phyloP scores from a whole-genome alignment of 2,329 filamentous ascomycete genomes.

The Coniochaeta ligniaria region DNA sequence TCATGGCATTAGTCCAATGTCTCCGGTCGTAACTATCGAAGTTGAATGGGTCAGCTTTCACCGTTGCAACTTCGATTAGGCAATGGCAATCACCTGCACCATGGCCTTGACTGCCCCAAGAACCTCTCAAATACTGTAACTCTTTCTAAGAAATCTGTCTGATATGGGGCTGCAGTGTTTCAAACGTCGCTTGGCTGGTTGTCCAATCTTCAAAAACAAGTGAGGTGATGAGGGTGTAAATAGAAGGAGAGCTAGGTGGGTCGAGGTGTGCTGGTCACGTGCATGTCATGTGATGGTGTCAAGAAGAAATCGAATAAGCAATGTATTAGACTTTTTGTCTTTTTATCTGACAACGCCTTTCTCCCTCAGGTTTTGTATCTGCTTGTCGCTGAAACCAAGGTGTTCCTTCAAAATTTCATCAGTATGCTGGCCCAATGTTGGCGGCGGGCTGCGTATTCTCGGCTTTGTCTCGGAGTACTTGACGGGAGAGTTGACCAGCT shows the following conservation, averaged over 20 bases:
- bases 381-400: conserved; percentile 49
- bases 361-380: conserved; percentile 55
- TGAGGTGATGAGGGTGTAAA: neutral
- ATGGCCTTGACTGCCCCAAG: neutral
- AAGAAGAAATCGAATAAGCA: too few relatives aligned
- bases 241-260: neutral
- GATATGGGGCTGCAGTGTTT: neutral
- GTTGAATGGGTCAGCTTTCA: neutral
- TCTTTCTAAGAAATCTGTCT: neutral
- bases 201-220: neutral
- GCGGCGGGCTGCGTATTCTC: conserved; percentile 69
- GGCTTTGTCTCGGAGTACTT: conserved; percentile 85
- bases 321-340: too few relatives aligned
- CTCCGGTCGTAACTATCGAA: neutral
- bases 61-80: neutral
- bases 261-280: neutral
- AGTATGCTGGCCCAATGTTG: conserved; percentile 81
- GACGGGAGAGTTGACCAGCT: conserved; percentile 87
- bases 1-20: neutral
- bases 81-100: neutral
- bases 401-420: conserved; percentile 63
- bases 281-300: neutral
- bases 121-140: neutral
- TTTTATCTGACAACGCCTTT: conserved; percentile 57
- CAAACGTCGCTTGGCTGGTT: neutral